Conservation (phyloP, 176 grass and related monocot species). For the Themeda triandra region DNA sequence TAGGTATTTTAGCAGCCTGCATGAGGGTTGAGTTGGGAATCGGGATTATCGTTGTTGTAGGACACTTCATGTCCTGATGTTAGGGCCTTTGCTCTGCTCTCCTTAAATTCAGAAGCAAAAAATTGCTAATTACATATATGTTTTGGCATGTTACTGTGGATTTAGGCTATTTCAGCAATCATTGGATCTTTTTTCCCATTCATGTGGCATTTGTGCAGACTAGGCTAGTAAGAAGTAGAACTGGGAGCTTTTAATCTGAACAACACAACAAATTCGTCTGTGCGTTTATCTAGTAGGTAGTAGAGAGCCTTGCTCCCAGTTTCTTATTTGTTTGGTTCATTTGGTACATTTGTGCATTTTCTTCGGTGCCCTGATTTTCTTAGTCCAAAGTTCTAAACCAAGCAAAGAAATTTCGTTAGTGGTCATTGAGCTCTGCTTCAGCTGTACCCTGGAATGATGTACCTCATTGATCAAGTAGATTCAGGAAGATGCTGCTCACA, state of each 20-base stretch:
- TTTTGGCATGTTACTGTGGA: background rate
- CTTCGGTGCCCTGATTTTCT: background rate
- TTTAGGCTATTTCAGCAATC: background rate
- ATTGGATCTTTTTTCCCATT: background rate
- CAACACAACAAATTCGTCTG: background rate
- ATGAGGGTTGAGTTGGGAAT: no score
- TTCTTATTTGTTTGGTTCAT: no score
- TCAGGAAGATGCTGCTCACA: no score
- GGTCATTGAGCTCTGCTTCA: background rate
- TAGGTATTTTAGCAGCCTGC: no score
- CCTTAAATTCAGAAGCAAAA: background rate
- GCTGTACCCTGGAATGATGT: no score
- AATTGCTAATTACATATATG: background rate
- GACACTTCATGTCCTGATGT: no score
- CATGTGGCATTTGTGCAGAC: background rate
- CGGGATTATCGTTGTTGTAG: no score
- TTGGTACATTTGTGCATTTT: background rate
- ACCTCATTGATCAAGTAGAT: no score
- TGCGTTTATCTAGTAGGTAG: no score
- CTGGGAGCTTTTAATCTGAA: background rate
- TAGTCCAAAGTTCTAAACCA: no score
- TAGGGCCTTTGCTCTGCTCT: background rate
- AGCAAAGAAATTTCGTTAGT: no score
- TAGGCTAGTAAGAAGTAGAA: background rate
- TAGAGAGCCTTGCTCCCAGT: no score